Conservation (phyloP, 2,329 filamentous ascomycete genomes). For the Byssochlamys sp. region DNA sequence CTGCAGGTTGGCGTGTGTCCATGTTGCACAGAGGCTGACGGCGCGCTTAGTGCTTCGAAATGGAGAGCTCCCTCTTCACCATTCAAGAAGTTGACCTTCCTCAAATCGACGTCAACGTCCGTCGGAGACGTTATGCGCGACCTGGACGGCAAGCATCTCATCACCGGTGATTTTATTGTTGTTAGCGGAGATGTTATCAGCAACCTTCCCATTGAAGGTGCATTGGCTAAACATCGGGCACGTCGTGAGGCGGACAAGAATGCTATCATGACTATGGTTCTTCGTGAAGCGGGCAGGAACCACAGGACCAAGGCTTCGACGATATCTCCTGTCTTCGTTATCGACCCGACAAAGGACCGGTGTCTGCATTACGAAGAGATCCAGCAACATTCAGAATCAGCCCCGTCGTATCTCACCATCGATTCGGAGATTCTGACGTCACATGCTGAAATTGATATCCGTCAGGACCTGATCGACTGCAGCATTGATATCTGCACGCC, state of each 20-base stretch:
- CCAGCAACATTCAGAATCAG: slow-evolving; percentile 53
- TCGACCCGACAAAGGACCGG: slow-evolving; percentile 68
- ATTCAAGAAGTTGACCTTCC: slow-evolving; percentile 71
- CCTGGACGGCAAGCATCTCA: slow-evolving; percentile 72
- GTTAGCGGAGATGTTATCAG: slow-evolving; percentile 89
- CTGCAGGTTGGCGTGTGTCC: neutral
- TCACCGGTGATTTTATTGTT: slow-evolving; percentile 81
- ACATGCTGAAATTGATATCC: slow-evolving; percentile 67
- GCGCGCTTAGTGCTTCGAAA: slow-evolving; percentile 51
- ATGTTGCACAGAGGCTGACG: slow-evolving; percentile 8
- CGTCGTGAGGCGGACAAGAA: slow-evolving; percentile 78
- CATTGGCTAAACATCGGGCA: slow-evolving; percentile 67
- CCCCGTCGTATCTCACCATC: slow-evolving; percentile 49
- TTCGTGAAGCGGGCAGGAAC: slow-evolving; percentile 63
- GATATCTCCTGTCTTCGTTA: slow-evolving; percentile 71
- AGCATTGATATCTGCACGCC: slow-evolving; percentile 96
- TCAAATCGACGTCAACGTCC: slow-evolving; percentile 77
- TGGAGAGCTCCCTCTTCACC: slow-evolving; percentile 64
- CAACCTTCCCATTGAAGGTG: slow-evolving; percentile 73
- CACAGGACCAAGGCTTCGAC: slow-evolving; percentile 71
- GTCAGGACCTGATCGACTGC: slow-evolving; percentile 82
- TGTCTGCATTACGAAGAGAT: slow-evolving; percentile 94
- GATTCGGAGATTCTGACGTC: slow-evolving; percentile 70
- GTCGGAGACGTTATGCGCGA: slow-evolving; percentile 92
- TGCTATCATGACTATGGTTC: slow-evolving; percentile 93